These are phyloP conservation scores for Curvularia sp. DNA, from an alignment of 2,329 filamentous ascomycete species.

Conservation along the genomic window DNA sequence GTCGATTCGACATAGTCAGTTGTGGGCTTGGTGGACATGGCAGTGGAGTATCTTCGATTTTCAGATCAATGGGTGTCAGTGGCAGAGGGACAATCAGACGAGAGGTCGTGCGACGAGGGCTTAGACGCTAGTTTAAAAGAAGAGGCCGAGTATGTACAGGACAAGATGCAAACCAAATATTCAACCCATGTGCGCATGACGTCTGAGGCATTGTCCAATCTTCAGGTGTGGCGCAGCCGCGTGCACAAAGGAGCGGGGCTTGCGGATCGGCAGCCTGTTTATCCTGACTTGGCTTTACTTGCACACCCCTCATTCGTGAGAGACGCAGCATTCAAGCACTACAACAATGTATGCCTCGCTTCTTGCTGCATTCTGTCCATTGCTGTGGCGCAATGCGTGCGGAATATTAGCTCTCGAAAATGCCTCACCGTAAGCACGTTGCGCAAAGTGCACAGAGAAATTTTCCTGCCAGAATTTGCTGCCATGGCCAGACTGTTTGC, in stretches of 20 bases:
- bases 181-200: conserved; percentile 38
- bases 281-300: conserved; percentile 20
- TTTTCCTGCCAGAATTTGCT: neutral
- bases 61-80: neutral
- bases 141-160: conserved; percentile 2
- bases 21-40: conserved; percentile 29
- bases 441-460: conserved; percentile 4
- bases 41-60: conserved; percentile 27
- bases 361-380: conserved; percentile 5
- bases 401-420: neutral
- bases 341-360: conserved; percentile 11
- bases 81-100: neutral
- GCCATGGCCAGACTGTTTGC: neutral
- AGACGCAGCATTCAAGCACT: conserved; percentile 23
- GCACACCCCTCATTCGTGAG: conserved; percentile 25
- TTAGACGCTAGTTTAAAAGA: conserved; percentile 2
- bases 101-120: neutral
- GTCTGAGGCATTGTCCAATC: conserved; percentile 31
- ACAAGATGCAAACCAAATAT: conserved; percentile 22
- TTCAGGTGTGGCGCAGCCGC: conserved; percentile 37
- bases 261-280: conserved; percentile 17
- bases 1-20: conserved; percentile 30
- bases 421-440: neutral
- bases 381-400: neutral
- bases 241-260: conserved; percentile 38